Percentiles rank a stretch among this genome's conserved stretches.
These are phyloP conservation scores for Bombardia bombarda DNA, from an alignment of 495 filamentous ascomycete species.

Conservation along the genomic window DNA sequence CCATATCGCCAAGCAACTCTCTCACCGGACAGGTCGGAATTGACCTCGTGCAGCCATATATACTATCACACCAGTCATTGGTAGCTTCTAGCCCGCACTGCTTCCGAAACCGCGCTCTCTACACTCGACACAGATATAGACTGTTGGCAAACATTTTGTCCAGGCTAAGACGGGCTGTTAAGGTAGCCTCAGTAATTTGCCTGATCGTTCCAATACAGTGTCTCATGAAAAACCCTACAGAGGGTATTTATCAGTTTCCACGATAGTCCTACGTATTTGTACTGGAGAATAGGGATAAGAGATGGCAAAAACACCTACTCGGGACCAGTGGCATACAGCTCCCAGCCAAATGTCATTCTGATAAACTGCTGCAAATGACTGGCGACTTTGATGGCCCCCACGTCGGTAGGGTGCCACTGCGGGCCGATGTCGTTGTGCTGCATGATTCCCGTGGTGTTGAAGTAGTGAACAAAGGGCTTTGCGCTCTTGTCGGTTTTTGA, in stretches of 20 bases:
- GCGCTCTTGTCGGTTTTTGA: slow-evolving; percentile 22
- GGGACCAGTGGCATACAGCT: slow-evolving; percentile 49
- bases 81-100: no score
- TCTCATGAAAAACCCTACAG: background rate
- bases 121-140: no score
- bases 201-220: background rate
- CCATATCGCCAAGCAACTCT: no score
- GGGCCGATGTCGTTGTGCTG: slow-evolving; percentile 65
- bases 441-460: slow-evolving; percentile 58
- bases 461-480: slow-evolving; percentile 56
- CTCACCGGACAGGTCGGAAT: no score
- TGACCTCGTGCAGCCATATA: no score
- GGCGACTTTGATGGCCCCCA: slow-evolving; percentile 60
- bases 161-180: no score
- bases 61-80: no score
- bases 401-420: slow-evolving; percentile 56
- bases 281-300: background rate
- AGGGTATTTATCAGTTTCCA: background rate
- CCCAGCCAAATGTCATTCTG: slow-evolving; percentile 48
- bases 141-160: no score
- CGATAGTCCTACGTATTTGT: background rate
- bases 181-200: background rate
- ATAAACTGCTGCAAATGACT: slow-evolving; percentile 57
- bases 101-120: no score
- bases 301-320: slow-evolving; percentile 33